Percentiles rank a stretch among this genome's conserved stretches.
These are phyloP conservation scores for Backusella morwellensis DNA, from an alignment of 192 early-diverging fungal species.

Conservation along the genomic window DNA sequence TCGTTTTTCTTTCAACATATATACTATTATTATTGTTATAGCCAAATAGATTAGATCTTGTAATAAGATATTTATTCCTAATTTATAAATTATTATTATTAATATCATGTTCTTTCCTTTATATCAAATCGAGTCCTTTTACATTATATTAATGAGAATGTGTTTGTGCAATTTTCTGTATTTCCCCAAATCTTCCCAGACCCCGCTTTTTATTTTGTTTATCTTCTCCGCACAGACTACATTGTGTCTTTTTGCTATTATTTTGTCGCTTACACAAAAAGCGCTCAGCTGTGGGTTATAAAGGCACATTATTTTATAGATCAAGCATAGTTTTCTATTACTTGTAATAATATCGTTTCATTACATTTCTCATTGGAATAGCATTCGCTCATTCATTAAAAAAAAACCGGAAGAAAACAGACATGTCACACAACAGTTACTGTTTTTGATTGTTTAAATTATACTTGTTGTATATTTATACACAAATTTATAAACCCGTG, in stretches of 20 bases:
- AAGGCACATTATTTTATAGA: background rate
- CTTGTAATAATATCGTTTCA: background rate
- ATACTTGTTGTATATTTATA: constrained; percentile 1
- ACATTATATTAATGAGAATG: background rate
- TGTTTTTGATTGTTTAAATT: background rate
- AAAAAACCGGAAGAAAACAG: background rate
- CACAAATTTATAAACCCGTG: background rate
- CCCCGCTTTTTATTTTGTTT: constrained; percentile 1
- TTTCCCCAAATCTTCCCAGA: constrained; percentile 1
- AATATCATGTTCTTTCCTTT: no score
- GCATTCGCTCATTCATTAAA: background rate
- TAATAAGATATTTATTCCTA: background rate
- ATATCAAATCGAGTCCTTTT: background rate
- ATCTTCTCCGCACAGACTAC: constrained; percentile 2
- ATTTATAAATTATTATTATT: background rate
- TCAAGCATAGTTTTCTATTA: background rate
- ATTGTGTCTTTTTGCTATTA: background rate
- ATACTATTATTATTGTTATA: background rate
- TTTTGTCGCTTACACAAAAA: background rate
- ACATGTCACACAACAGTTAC: background rate
- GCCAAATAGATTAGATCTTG: background rate
- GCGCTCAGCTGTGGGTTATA: background rate
- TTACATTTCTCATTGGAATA: background rate
- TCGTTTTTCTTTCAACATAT: background rate
- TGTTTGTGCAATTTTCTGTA: background rate